Evolutionary conservation across 1,284 basidiomycete genomes (phyloP).

Genomic region (Ganoderma lucidum): DNA sequence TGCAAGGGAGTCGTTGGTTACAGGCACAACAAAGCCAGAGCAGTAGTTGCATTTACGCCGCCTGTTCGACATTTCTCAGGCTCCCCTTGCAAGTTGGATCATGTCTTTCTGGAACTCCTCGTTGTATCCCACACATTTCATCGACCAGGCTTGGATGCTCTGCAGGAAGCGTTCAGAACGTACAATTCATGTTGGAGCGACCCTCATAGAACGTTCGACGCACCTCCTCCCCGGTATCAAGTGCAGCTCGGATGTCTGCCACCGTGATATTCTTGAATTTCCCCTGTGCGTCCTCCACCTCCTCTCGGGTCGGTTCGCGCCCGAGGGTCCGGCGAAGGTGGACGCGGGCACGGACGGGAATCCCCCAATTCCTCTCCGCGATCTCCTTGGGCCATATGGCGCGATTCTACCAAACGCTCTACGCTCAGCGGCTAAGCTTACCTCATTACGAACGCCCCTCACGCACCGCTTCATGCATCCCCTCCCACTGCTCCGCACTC

Average conservation of each 20-base stretch:
- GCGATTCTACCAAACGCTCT: constrained; percentile 21
- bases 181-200: not conserved
- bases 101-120: constrained; percentile 38
- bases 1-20: not conserved
- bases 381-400: constrained; percentile 31
- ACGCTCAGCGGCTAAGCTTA: not conserved
- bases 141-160: constrained; percentile 35
- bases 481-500: constrained; percentile 43
- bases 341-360: constrained; percentile 30
- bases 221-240: constrained; percentile 15
- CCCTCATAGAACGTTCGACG: not conserved
- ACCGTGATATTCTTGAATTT: constrained; percentile 25
- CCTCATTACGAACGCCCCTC: not conserved
- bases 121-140: constrained; percentile 43
- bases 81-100: not conserved
- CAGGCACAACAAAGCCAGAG: not conserved
- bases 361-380: constrained; percentile 34
- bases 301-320: constrained; percentile 33
- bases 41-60: not conserved
- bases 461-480: constrained; percentile 25
- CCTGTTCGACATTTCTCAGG: not conserved
- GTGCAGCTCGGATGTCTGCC: constrained; percentile 13
- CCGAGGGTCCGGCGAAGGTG: constrained; percentile 29
- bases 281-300: constrained; percentile 28
- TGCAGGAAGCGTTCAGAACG: not conserved